Conservation (phyloP, 257 asterid species). For the Henckelia pumila region DNA sequence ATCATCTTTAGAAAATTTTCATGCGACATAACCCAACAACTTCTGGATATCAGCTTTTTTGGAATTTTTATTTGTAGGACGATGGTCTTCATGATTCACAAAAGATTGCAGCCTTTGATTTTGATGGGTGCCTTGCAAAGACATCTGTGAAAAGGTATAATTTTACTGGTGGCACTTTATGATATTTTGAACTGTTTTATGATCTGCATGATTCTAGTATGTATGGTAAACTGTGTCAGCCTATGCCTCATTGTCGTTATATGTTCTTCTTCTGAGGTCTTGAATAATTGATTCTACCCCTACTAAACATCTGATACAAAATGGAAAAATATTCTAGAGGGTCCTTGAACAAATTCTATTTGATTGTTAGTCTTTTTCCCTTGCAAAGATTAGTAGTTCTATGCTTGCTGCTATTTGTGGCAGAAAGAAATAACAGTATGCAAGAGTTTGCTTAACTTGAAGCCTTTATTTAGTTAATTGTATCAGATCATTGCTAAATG, state of each 20-base stretch:
- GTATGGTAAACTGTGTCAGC: background rate
- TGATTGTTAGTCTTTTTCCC: conserved; percentile 10
- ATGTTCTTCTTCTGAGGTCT: conserved; percentile 4
- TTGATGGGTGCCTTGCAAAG: conserved; percentile 94
- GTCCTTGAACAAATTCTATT: conserved; percentile 2
- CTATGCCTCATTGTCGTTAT: conserved; percentile 6
- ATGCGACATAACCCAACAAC: background rate
- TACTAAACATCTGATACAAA: background rate
- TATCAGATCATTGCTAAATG: background rate
- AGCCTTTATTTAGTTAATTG: conserved; percentile 8
- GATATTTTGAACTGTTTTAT: conserved; percentile 11
- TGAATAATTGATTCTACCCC: conserved; percentile 8
- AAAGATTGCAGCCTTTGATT: conserved; percentile 97
- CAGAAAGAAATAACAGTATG: conserved; percentile 2
- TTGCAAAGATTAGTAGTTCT: conserved; percentile 3
- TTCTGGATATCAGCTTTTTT: background rate
- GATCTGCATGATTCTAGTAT: conserved; percentile 11
- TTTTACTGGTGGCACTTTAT: conserved; percentile 16
- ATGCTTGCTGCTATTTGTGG: conserved; percentile 9
- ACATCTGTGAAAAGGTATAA: conserved; percentile 79
- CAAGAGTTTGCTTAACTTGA: background rate
- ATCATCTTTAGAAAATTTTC: conserved; percentile 1
- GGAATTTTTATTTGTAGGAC: conserved; percentile 39
- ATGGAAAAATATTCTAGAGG: conserved; percentile 1
- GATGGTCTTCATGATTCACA: conserved; percentile 75